Conservation (phyloP, 768 basidiomycete species). For the Suillus clintonianus region DNA sequence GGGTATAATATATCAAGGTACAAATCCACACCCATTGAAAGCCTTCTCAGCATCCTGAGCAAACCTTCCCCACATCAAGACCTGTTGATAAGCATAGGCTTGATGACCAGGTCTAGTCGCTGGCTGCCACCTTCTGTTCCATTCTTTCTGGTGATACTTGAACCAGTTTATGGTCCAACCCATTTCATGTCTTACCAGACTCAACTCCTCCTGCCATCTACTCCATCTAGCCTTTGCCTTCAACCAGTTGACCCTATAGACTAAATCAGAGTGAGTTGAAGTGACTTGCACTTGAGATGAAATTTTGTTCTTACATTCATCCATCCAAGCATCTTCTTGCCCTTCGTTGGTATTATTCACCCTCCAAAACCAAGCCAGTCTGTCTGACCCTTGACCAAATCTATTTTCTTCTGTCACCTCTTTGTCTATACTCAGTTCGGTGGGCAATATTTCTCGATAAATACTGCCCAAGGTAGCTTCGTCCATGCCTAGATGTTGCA, state of each 20-base stretch:
- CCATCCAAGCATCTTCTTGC: constrained; percentile 1
- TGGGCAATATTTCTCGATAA: constrained; percentile 2
- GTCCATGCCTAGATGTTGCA: not conserved
- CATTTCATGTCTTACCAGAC: constrained; percentile 17
- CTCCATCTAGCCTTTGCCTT: constrained; percentile 17
- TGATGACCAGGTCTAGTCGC: not conserved
- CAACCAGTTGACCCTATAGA: constrained; percentile 6
- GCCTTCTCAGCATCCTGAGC: not conserved
- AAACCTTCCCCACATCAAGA: not conserved
- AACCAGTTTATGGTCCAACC: constrained; percentile 17
- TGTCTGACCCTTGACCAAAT: constrained; percentile 9
- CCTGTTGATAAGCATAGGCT: constrained; percentile 2
- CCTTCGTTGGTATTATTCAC: not conserved
- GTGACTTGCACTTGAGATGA: too few relatives aligned
- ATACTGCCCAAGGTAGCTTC: not conserved
- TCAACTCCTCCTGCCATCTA: constrained; percentile 22
- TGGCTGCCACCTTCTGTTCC: not conserved
- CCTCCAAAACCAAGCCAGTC: constrained; percentile 7
- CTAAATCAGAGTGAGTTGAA: not conserved
- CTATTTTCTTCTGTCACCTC: constrained; percentile 13
- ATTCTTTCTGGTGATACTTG: not conserved
- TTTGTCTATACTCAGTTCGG: constrained; percentile 5
- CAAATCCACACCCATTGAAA: not conserved
- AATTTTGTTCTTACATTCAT: not conserved
- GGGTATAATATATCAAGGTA: too few relatives aligned